Base-by-base conservation (phyloP, 495 filamentous ascomycete genomes). In the Rusavskia elegans region DNA sequence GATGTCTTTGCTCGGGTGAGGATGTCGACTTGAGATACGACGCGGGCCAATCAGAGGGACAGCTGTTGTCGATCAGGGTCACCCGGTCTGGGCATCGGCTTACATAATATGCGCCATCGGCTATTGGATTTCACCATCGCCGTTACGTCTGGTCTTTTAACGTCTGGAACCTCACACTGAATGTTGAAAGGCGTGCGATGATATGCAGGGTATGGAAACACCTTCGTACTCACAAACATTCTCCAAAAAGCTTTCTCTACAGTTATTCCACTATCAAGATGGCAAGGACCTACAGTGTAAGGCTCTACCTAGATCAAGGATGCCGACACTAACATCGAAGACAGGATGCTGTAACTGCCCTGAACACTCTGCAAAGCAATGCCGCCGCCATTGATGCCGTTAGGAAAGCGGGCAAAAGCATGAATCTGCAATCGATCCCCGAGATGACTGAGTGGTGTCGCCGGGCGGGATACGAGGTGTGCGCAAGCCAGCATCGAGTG, bases 291-390 rank as follows among this genome's bases (percentile, higher is more conserved):
- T 46, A 46, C 44, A 14, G 44, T 23, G 44, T 46, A 46, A 42
- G 8, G 21, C 44, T 46, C 19, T 8, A 10, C 19, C 23, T 29
- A 9, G n/a, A 42, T 29, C 13, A 35, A 35, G 32, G 0, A 35
- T 11, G 32, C 32, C 23, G 2, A 21, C 44, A 48, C 36, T 45
- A 16, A 46, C 45, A 16, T 10, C 17, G 5, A 3, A 1, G n/a
- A 52, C 59, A 86, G 81, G 86, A 86, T 68, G 92, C 92, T 17
- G 79, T 98, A 53, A 71, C 82, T 50, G 77, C 86, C 25, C 81
- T 98, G 64, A 98, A 98, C 63, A 81, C 86, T 17, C 73, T 95
- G 35, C 92, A 97, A 61, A 85, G 84, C 17, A 94, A 94, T 53
- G 88, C 81, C 64, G 74, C 80, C 40, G 73, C 85, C 44, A 76